Evolutionary conservation across 108 stramenopile species (phyloP), one percentile per base, ranked within the genome.

Genomic region (Fistulifera pelliculosa): DNA sequence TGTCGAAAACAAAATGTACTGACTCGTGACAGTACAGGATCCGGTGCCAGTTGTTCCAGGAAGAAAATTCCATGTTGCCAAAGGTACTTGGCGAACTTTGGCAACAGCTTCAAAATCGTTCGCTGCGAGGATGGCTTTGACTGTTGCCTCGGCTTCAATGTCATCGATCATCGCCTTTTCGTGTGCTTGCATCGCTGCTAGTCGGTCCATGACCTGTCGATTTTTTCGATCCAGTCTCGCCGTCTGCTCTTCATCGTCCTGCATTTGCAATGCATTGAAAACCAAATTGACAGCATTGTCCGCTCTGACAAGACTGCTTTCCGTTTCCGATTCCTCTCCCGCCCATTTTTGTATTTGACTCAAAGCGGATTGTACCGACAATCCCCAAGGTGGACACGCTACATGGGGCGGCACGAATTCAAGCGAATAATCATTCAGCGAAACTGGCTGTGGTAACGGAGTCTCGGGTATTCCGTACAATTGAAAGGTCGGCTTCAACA

Each of bases 191-290:
- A 93, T 83, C 45, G 80, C 83, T 1, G 87, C 83, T 28, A 93
- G 58, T 12, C 92, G 76, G 59, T 93, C 92, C 85, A 93, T 89
- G 13, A 87, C 80, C 57, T 94, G 92, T 43, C 77, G 54, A 62
- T 94, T 94, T 55, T 94, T 94, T 22, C 92, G 71, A 2, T 79
- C 87, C 15, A 94, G 62, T 18, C 92, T 71, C 41, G 84, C 81
- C 2, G 76, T 69, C 52, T 83, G 76, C 54, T 94, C 92, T 43
- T 85, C 73, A 65, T 94, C 92, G 60, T 89, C 74, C 60, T 94
- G 92, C 25, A 63, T 66, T 24, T 75, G 70, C 53, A 94, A 83
- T 28, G 87, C 92, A 27, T 62, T 44, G 22, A 77, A 71, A 13
- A 86, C 76, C 38, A 79, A 49, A 18, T 62, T 24, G 27, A 90